phyloP scores from a whole-genome alignment of 768 basidiomycete species.

The Xerocomellus amylosporus region DNA sequence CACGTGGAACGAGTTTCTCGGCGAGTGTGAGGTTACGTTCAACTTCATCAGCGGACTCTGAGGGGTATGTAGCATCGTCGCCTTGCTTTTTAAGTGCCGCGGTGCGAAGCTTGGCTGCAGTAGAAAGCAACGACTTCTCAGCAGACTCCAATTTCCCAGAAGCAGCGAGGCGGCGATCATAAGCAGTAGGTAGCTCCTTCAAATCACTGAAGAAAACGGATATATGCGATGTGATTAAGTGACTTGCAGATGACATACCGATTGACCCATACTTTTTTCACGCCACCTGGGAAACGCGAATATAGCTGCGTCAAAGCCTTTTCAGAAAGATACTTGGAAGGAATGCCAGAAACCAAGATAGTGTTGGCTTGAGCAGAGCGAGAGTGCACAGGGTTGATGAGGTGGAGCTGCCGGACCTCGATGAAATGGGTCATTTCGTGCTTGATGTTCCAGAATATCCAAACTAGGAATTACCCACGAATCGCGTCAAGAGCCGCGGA shows the following conservation, averaged over 20 bases:
- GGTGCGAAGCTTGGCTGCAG: slow-evolving; percentile 67
- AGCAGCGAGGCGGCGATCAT: slow-evolving; percentile 71
- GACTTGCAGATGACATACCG: slow-evolving; percentile 42
- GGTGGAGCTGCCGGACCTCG: slow-evolving; percentile 73
- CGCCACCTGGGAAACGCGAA: slow-evolving; percentile 84
- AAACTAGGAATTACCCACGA: slow-evolving; percentile 45
- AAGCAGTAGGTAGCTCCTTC: slow-evolving; percentile 80
- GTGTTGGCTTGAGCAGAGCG: slow-evolving; percentile 85
- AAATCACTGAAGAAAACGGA: slow-evolving; percentile 52
- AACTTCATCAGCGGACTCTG: slow-evolving; percentile 25
- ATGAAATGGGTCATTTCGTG: slow-evolving; percentile 81
- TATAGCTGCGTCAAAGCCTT: slow-evolving; percentile 65
- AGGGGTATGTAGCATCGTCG: slow-evolving; percentile 18
- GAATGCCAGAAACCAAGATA: slow-evolving; percentile 87
- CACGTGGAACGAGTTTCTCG: slow-evolving; percentile 59
- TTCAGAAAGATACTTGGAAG: slow-evolving; percentile 71
- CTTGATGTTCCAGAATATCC: slow-evolving; percentile 82
- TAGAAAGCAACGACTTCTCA: slow-evolving; percentile 73
- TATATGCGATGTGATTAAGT: not conserved
- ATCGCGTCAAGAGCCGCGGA: not conserved
- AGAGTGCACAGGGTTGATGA: slow-evolving; percentile 72
- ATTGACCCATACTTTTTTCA: slow-evolving; percentile 90
- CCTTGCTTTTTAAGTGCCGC: slow-evolving; percentile 49
- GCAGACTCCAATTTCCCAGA: slow-evolving; percentile 82
- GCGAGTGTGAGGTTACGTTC: slow-evolving; percentile 37